These are phyloP conservation scores for Isabelozyma heimii DNA, from an alignment of 805 yeast genomes.

Conservation along the genomic window DNA sequence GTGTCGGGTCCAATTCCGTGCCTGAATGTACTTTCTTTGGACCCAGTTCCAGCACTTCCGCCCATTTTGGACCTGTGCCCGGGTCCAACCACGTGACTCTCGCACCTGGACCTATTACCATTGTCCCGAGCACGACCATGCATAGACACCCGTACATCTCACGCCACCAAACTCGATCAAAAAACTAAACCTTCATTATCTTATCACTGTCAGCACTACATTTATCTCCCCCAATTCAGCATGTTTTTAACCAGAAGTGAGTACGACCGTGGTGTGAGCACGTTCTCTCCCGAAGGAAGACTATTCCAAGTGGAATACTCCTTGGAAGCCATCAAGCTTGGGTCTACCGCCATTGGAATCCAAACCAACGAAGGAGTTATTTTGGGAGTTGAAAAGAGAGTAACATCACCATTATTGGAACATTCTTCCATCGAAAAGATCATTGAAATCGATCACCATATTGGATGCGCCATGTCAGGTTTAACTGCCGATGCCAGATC, in stretches of 20 bases:
- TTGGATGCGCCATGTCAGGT: slow-evolving; percentile 99
- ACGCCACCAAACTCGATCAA: background rate
- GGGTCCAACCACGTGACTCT: too few species aligned
- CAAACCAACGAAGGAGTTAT: slow-evolving; percentile 94
- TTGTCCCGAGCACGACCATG: too few species aligned
- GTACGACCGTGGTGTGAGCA: slow-evolving; percentile 97
- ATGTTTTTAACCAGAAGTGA: slow-evolving; percentile 99
- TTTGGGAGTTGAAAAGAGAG: slow-evolving; percentile 95
- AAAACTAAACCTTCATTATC: background rate
- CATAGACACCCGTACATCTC: background rate
- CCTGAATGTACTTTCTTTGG: too few species aligned
- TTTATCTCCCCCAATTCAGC: background rate
- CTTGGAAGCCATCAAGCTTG: slow-evolving; percentile 91
- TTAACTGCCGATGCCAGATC: slow-evolving; percentile 98
- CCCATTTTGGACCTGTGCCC: too few species aligned
- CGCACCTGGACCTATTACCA: too few species aligned
- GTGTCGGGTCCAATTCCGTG: too few species aligned
- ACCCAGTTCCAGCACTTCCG: too few species aligned
- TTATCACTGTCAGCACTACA: background rate
- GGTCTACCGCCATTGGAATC: slow-evolving; percentile 98
- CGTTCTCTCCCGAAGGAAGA: slow-evolving; percentile 98
- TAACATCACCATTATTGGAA: slow-evolving; percentile 87
- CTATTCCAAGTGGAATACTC: slow-evolving; percentile 97
- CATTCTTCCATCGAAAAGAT: slow-evolving; percentile 93
- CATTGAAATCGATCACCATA: slow-evolving; percentile 88